A percentile compares a stretch with the other conserved stretches of the same genome.
Conservation (phyloP, 257 asterid species). For the Solanum medicagineum region DNA sequence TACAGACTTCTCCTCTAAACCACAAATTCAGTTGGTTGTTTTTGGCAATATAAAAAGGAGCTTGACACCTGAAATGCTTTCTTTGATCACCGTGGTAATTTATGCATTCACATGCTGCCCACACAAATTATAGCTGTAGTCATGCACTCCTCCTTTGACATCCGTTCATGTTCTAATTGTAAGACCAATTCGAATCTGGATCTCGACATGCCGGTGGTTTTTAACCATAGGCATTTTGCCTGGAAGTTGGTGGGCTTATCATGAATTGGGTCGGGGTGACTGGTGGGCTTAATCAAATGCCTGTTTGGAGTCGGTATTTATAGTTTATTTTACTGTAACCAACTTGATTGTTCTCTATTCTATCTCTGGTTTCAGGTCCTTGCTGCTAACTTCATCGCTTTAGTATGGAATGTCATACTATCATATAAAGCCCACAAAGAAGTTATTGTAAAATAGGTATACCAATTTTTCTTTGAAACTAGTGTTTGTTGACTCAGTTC, state of each 20-base stretch:
- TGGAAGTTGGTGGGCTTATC: too few species aligned
- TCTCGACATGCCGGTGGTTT: too few species aligned
- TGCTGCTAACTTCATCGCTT: constrained; percentile 69
- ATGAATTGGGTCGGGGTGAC: too few species aligned
- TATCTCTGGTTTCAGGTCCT: constrained; percentile 48
- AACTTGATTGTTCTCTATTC: neutral
- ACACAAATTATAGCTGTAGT: neutral
- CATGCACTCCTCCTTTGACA: neutral
- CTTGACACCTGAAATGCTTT: neutral
- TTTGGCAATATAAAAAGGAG: neutral
- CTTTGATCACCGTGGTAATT: neutral
- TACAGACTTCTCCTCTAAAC: neutral
- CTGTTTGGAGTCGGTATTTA: neutral
- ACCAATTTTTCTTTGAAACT: neutral
- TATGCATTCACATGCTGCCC: neutral
- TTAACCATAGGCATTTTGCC: too few species aligned
- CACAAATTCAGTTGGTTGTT: neutral
- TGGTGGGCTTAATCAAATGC: neutral
- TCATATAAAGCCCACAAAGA: constrained; percentile 87
- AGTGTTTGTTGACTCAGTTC: neutral
- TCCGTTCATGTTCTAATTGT: neutral
- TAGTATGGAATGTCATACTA: constrained; percentile 75
- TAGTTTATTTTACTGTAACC: neutral
- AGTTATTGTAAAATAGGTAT: constrained; percentile 52
- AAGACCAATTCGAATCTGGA: too few species aligned